phyloP scores from a whole-genome alignment of 441 rosid genomes.

The Corymbia citriodora region DNA sequence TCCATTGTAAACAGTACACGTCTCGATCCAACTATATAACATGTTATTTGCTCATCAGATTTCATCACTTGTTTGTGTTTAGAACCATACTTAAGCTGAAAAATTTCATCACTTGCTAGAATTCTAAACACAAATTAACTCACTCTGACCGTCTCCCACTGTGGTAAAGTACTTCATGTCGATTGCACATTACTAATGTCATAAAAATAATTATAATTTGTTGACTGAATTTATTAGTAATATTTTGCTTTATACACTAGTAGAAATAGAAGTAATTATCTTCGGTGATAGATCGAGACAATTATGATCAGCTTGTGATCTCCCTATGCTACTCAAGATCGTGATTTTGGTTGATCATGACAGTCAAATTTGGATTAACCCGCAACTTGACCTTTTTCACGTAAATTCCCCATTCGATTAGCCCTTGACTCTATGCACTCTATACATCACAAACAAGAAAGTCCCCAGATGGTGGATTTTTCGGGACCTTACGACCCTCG shows the following conservation, averaged over 20 bases:
- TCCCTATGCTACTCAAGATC: not conserved
- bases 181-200: not conserved
- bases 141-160: not conserved
- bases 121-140: not conserved
- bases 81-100: not conserved
- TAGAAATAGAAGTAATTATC: not conserved
- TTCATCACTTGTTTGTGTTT: not conserved
- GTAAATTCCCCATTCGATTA: too few species aligned
- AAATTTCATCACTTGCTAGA: not conserved
- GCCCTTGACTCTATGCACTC: too few species aligned
- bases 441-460: too few species aligned
- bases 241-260: not conserved
- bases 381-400: not conserved
- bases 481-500: too few species aligned
- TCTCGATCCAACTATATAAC: not conserved
- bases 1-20: not conserved
- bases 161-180: not conserved
- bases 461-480: too few species aligned
- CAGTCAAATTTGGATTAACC: not conserved
- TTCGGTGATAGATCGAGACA: not conserved
- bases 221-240: not conserved
- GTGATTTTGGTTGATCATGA: not conserved
- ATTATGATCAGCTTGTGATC: not conserved
- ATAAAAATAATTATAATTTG: too few species aligned
- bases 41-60: not conserved